Evolutionary conservation across 1,284 basidiomycete species (phyloP).

Genomic region (Chondrostereum purpureum): DNA sequence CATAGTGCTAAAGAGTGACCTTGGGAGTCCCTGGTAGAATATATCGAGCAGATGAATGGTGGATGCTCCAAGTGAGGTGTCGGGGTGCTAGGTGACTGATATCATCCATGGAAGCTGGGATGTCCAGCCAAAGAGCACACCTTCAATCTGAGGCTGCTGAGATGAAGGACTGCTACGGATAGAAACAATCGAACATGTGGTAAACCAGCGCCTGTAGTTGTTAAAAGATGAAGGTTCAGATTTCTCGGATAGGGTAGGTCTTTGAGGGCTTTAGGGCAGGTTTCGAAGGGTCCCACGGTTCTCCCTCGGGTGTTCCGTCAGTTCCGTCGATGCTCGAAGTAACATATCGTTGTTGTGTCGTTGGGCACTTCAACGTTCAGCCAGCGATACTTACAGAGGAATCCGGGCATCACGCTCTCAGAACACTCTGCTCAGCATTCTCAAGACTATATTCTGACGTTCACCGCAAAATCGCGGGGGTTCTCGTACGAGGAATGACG

Average conservation of each 20-base stretch:
- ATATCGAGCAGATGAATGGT: slow-evolving; percentile 1
- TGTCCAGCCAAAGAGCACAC: slow-evolving; percentile 59
- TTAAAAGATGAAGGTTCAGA: slow-evolving; percentile 55
- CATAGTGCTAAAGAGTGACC: slow-evolving; percentile 1
- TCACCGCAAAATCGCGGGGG: too few relatives aligned
- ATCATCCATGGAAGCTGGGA: slow-evolving; percentile 39
- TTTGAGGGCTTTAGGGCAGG: slow-evolving; percentile 37
- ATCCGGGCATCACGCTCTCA: too few relatives aligned
- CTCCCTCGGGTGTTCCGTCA: too few relatives aligned
- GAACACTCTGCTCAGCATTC: too few relatives aligned
- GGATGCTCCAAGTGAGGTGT: slow-evolving; percentile 31
- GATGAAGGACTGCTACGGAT: slow-evolving; percentile 43
- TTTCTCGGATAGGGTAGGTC: slow-evolving; percentile 12
- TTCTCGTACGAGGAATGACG: too few relatives aligned
- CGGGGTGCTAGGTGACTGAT: slow-evolving; percentile 61
- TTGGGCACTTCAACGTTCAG: too few relatives aligned
- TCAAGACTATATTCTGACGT: too few relatives aligned
- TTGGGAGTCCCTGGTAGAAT: background rate
- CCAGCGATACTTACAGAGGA: too few relatives aligned
- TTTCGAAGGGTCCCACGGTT: slow-evolving; percentile 4
- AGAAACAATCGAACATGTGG: slow-evolving; percentile 49
- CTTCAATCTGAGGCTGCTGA: slow-evolving; percentile 47
- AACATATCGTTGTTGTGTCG: too few relatives aligned
- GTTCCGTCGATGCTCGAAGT: too few relatives aligned
- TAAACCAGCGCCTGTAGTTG: slow-evolving; percentile 48